Evolutionary conservation across 2,329 filamentous ascomycete species (phyloP).

Genomic region (Leptographium procerum): DNA sequence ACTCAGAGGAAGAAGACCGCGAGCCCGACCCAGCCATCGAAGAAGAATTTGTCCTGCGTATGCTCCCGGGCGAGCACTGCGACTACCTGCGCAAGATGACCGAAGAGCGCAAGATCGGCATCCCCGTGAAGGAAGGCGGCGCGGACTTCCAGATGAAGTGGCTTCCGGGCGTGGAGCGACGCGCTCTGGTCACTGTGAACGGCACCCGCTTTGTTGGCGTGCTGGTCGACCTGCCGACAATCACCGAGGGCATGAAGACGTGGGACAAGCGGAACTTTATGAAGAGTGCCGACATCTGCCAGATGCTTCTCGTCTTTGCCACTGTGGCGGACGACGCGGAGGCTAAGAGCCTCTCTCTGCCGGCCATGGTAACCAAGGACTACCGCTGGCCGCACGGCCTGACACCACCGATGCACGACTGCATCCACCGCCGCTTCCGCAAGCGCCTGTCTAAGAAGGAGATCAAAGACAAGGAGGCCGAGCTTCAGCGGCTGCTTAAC

Average conservation of each 20-base stretch:
- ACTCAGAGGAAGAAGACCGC: slow-evolving; percentile 86
- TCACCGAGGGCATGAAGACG: slow-evolving; percentile 85
- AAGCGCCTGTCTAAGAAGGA: slow-evolving; percentile 73
- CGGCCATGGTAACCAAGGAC: slow-evolving; percentile 55
- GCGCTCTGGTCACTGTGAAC: slow-evolving; percentile 61
- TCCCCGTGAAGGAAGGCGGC: slow-evolving; percentile 50
- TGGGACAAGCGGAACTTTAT: slow-evolving; percentile 83
- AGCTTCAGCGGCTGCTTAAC: slow-evolving; percentile 62
- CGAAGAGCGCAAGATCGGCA: slow-evolving; percentile 64
- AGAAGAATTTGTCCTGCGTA: slow-evolving; percentile 79
- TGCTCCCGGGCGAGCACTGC: slow-evolving; percentile 75
- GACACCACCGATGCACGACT: slow-evolving; percentile 80
- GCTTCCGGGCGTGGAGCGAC: slow-evolving; percentile 53
- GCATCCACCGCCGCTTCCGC: slow-evolving; percentile 69
- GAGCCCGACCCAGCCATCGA: slow-evolving; percentile 83
- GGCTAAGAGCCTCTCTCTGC: slow-evolving; percentile 55
- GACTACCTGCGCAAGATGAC: slow-evolving; percentile 72
- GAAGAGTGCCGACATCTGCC: slow-evolving; percentile 79
- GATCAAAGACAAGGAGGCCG: slow-evolving; percentile 72
- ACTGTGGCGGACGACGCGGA: slow-evolving; percentile 54
- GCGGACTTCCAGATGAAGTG: slow-evolving; percentile 75
- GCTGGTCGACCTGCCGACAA: slow-evolving; percentile 74
- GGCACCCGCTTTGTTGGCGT: slow-evolving; percentile 64
- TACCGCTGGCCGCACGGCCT: slow-evolving; percentile 76
- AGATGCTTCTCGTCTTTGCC: slow-evolving; percentile 76